Evolutionary conservation across 176 grass and related monocot genomes (phyloP).

Genomic region (Bolboschoenus planiculmis): DNA sequence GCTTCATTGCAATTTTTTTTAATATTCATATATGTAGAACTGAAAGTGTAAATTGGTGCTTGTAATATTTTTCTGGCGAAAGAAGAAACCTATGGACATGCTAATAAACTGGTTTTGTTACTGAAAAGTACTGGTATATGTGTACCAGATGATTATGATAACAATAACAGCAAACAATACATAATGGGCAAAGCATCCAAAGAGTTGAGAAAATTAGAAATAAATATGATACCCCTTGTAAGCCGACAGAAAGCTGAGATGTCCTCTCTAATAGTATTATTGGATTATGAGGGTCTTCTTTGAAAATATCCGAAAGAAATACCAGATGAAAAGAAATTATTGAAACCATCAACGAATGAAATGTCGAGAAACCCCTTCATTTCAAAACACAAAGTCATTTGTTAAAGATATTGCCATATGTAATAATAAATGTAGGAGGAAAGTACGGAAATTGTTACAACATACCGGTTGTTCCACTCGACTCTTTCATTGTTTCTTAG

Average conservation of each 20-base stretch:
- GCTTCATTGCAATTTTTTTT: neutral
- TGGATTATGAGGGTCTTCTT: slow-evolving; percentile 8
- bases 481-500: slow-evolving; percentile 42
- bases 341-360: slow-evolving; percentile 58
- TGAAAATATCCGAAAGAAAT: slow-evolving; percentile 59
- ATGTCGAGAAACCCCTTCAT: slow-evolving; percentile 64
- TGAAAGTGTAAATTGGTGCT: neutral
- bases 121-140: neutral
- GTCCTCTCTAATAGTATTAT: slow-evolving; percentile 48
- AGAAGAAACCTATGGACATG: neutral
- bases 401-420: neutral
- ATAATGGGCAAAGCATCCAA: neutral
- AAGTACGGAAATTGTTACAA: neutral
- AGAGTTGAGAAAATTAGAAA: neutral
- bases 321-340: slow-evolving; percentile 61
- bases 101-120: neutral
- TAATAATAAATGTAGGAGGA: neutral
- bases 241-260: slow-evolving; percentile 54
- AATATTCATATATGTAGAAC: neutral
- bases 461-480: slow-evolving; percentile 79
- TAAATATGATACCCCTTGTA: slow-evolving; percentile 61
- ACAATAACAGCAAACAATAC: neutral
- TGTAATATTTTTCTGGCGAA: neutral
- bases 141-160: neutral
- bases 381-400: neutral